Percentiles rank a stretch among this genome's conserved stretches.
Evolutionary conservation across 2,329 filamentous ascomycete species (phyloP).

Genomic region (Arachnopeziza araneosa): DNA sequence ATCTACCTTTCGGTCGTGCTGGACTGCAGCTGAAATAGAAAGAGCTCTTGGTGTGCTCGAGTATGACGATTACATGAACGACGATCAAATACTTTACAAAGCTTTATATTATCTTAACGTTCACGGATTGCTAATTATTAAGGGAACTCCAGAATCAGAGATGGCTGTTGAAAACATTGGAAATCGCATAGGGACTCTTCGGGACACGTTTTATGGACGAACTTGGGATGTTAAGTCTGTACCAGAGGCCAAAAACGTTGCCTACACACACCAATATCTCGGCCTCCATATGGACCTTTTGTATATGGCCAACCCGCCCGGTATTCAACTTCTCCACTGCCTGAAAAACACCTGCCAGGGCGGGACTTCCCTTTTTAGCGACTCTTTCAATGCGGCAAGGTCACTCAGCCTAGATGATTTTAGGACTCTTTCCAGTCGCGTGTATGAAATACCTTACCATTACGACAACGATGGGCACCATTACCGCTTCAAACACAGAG

Average conservation of each 20-base stretch:
- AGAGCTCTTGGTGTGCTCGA: conserved; percentile 37
- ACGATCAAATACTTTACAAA: conserved; percentile 49
- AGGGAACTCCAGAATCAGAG: conserved; percentile 64
- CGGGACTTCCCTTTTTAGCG: conserved; percentile 81
- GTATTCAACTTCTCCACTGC: conserved; percentile 85
- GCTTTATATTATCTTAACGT: conserved; percentile 57
- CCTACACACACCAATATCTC: conserved; percentile 77
- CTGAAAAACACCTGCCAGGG: conserved; percentile 73
- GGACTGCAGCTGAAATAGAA: conserved; percentile 28
- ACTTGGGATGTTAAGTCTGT: conserved; percentile 88
- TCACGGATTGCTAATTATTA: conserved; percentile 72
- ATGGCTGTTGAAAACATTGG: conserved; percentile 63
- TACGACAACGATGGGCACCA: conserved; percentile 61
- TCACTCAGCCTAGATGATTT: conserved; percentile 33
- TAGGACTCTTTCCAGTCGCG: conserved; percentile 35
- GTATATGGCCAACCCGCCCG: conserved; percentile 74
- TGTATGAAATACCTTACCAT: conserved; percentile 50
- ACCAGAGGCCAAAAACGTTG: conserved; percentile 81
- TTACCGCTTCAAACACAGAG: conserved; percentile 54
- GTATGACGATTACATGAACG: conserved; percentile 66
- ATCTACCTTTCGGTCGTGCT: conserved; percentile 23
- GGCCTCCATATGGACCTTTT: conserved; percentile 92
- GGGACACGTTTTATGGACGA: conserved; percentile 83
- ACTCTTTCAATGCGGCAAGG: conserved; percentile 59
- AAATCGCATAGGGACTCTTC: conserved; percentile 67